Conservation (phyloP, 371 early-diverging fungal genomes). For the Parasitella parasitica region DNA sequence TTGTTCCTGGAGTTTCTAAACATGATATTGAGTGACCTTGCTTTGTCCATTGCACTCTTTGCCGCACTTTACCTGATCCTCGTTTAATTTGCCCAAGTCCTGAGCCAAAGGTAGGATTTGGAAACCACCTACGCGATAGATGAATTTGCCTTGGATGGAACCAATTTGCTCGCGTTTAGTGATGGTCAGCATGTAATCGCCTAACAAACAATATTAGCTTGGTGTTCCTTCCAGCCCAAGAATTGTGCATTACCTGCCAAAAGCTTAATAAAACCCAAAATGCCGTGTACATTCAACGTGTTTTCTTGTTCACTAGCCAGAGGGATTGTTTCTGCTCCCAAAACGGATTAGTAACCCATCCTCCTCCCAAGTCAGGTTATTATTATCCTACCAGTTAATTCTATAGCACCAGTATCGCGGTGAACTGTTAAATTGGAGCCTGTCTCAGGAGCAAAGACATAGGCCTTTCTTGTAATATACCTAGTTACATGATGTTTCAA, state of each 20-base stretch:
- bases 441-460: slow-evolving; percentile 16
- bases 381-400: slow-evolving; percentile 23
- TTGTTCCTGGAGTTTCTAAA: slow-evolving; percentile 62
- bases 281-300: slow-evolving; percentile 54
- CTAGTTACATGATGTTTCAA: too few species aligned
- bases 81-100: slow-evolving; percentile 45
- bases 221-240: background rate
- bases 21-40: background rate
- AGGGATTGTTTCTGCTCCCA: slow-evolving; percentile 15
- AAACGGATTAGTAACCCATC: too few species aligned
- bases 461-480: slow-evolving; percentile 21
- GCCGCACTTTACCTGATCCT: slow-evolving; percentile 42
- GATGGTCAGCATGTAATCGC: slow-evolving; percentile 84
- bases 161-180: slow-evolving; percentile 77
- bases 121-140: slow-evolving; percentile 76
- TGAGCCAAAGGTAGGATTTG: slow-evolving; percentile 70
- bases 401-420: slow-evolving; percentile 10
- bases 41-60: background rate
- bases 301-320: slow-evolving; percentile 26
- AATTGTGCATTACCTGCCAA: slow-evolving; percentile 53
- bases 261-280: slow-evolving; percentile 67
- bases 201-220: slow-evolving; percentile 29
- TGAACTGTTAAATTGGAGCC: slow-evolving; percentile 19
- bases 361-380: too few species aligned
- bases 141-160: slow-evolving; percentile 56